phyloP scores from a whole-genome alignment of 2,329 filamentous ascomycete genomes.

The Phyllosticta citriasiana region DNA sequence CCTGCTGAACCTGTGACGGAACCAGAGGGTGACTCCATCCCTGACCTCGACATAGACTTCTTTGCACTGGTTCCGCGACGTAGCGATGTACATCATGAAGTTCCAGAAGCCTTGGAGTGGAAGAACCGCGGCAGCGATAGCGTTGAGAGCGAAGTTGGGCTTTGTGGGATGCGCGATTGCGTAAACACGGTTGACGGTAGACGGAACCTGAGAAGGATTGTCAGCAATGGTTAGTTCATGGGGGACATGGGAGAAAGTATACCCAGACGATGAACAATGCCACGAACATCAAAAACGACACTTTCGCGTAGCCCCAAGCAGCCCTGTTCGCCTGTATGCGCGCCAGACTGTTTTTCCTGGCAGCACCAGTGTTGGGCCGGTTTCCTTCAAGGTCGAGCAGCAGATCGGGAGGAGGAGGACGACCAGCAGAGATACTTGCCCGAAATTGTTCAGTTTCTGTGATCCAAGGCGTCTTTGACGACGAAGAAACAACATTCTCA shows the following conservation, averaged over 20 bases:
- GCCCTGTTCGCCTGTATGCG: slow-evolving; percentile 26
- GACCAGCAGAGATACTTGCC: neutral
- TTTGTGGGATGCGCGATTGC: slow-evolving; percentile 48
- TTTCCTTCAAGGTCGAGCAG: slow-evolving; percentile 1
- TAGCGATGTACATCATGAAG: slow-evolving; percentile 62
- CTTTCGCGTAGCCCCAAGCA: slow-evolving; percentile 60
- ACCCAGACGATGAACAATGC: slow-evolving; percentile 63
- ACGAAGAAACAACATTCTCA: neutral
- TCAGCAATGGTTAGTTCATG: neutral
- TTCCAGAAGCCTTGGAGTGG: slow-evolving; percentile 84
- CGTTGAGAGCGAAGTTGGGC: slow-evolving; percentile 48
- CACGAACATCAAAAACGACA: slow-evolving; percentile 60
- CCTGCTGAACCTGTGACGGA: neutral
- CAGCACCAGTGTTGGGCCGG: neutral
- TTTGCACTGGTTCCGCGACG: slow-evolving; percentile 49
- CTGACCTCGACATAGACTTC: slow-evolving; percentile 11
- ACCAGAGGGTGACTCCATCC: neutral
- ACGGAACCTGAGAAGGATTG: slow-evolving; percentile 43
- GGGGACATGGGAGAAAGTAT: neutral
- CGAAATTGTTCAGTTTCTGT: neutral
- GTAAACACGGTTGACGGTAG: slow-evolving; percentile 67
- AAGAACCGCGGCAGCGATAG: slow-evolving; percentile 62
- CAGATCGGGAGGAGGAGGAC: neutral
- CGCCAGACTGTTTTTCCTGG: neutral
- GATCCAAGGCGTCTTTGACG: neutral